A percentile compares a stretch with the other conserved stretches of the same genome.
Conservation (phyloP, 805 yeast species). For the Starmerella stellata region DNA sequence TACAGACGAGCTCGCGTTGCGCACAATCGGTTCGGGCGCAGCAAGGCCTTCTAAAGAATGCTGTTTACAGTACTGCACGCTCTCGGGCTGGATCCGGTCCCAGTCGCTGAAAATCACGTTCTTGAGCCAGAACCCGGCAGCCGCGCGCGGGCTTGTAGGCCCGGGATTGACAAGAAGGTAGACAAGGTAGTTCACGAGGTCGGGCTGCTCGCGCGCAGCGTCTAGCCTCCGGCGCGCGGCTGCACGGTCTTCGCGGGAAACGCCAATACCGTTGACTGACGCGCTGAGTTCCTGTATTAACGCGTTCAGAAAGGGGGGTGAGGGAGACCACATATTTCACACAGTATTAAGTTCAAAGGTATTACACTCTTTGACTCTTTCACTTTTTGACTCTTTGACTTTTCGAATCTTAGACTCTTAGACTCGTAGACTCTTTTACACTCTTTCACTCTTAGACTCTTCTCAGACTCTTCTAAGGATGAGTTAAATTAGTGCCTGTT, state of each 20-base stretch:
- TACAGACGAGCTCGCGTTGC: slow-evolving; percentile 81
- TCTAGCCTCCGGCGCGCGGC: slow-evolving; percentile 57
- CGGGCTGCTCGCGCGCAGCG: slow-evolving; percentile 52
- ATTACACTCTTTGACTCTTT: too few species aligned
- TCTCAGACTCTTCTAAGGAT: too few species aligned
- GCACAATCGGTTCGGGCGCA: slow-evolving; percentile 40
- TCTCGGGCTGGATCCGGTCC: slow-evolving; percentile 21
- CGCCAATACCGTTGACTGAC: slow-evolving; percentile 29
- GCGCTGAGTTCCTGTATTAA: slow-evolving; percentile 48
- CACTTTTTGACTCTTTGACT: too few species aligned
- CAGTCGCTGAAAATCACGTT: slow-evolving; percentile 34
- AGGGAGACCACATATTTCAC: slow-evolving; percentile 62
- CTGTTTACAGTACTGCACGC: slow-evolving; percentile 31
- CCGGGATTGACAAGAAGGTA: slow-evolving; percentile 44
- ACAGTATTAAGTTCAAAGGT: too few species aligned
- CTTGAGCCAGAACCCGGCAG: slow-evolving; percentile 75
- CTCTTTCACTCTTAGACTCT: too few species aligned
- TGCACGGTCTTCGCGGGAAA: slow-evolving; percentile 15
- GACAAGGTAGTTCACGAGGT: slow-evolving; percentile 63
- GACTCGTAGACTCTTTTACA: too few species aligned
- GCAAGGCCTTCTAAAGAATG: slow-evolving; percentile 32
- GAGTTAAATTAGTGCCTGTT: too few species aligned
- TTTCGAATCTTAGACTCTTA: too few species aligned
- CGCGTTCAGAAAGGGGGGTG: slow-evolving; percentile 42
- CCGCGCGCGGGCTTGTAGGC: slow-evolving; percentile 38